A percentile compares a stretch with the other conserved stretches of the same genome.
phyloP scores from a whole-genome alignment of 768 basidiomycete genomes.

The Strobilomyces dryophilus region DNA sequence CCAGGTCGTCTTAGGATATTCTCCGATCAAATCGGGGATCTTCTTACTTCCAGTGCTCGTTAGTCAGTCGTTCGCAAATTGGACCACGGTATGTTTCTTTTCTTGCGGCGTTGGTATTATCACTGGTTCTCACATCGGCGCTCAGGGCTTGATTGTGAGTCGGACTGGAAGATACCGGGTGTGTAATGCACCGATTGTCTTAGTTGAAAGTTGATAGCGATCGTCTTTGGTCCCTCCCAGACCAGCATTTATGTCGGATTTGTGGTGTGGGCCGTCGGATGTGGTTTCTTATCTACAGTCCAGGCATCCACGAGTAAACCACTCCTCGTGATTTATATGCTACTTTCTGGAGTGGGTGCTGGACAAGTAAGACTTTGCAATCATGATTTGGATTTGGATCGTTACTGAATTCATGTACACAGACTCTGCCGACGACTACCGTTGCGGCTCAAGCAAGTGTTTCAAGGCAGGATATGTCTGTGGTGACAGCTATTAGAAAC shows the following conservation, averaged over 20 bases:
- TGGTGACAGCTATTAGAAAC: constrained; percentile 66
- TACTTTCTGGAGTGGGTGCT: constrained; percentile 56
- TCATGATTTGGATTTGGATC: neutral
- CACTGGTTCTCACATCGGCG: neutral
- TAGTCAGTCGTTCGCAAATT: constrained; percentile 57
- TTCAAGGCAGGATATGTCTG: constrained; percentile 66
- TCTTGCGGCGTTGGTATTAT: neutral
- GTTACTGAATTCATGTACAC: neutral
- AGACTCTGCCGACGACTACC: constrained; percentile 62
- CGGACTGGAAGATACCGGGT: constrained; percentile 62
- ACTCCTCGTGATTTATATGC: constrained; percentile 55
- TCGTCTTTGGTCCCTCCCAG: neutral
- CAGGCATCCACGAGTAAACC: constrained; percentile 43
- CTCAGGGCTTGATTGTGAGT: constrained; percentile 56
- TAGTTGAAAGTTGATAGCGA: neutral
- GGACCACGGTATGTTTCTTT: constrained; percentile 41
- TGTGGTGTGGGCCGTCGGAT: constrained; percentile 62
- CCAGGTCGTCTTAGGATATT: constrained; percentile 65
- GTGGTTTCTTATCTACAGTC: constrained; percentile 67
- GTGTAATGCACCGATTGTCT: constrained; percentile 3
- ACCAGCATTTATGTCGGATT: constrained; percentile 53
- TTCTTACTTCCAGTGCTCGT: constrained; percentile 69
- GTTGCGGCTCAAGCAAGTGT: constrained; percentile 74
- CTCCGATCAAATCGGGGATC: constrained; percentile 59
- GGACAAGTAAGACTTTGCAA: constrained; percentile 42